These are phyloP conservation scores for Collybia nuda DNA, from an alignment of 768 basidiomycete genomes.

Conservation along the genomic window DNA sequence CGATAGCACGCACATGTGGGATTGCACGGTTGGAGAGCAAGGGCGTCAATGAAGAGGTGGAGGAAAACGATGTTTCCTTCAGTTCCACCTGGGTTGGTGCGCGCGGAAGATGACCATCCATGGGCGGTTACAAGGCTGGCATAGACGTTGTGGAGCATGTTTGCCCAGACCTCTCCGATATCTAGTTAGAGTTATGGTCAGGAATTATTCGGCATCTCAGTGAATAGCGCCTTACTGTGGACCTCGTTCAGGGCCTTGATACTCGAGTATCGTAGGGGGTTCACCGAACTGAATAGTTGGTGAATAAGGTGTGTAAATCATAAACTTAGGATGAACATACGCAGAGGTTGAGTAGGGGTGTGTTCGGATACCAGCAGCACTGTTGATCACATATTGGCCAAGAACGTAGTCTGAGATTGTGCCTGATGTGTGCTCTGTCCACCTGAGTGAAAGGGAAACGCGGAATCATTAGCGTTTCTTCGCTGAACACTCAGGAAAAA, in stretches of 20 bases:
- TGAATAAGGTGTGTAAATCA: slow-evolving; percentile 21
- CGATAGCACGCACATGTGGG: slow-evolving; percentile 28
- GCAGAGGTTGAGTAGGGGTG: slow-evolving; percentile 48
- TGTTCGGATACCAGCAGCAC: slow-evolving; percentile 45
- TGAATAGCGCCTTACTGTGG: slow-evolving; percentile 25
- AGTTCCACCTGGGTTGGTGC: slow-evolving; percentile 24
- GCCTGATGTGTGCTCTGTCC: slow-evolving; percentile 30
- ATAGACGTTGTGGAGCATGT: slow-evolving; percentile 22
- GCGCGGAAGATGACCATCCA: slow-evolving; percentile 19
- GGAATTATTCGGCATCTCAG: neutral
- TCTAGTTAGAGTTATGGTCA: slow-evolving; percentile 3
- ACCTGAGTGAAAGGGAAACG: slow-evolving; percentile 13
- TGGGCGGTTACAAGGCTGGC: slow-evolving; percentile 15
- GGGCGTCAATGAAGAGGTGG: slow-evolving; percentile 36
- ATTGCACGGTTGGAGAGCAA: slow-evolving; percentile 32
- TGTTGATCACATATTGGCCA: slow-evolving; percentile 48
- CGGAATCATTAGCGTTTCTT: neutral
- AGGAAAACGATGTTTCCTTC: slow-evolving; percentile 37
- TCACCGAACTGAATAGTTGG: slow-evolving; percentile 15
- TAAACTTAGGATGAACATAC: slow-evolving; percentile 16
- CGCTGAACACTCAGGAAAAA: neutral
- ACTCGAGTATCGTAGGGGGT: slow-evolving; percentile 36
- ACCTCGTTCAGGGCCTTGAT: slow-evolving; percentile 31
- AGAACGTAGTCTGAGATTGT: slow-evolving; percentile 27
- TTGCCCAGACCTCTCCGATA: slow-evolving; percentile 45